These are phyloP conservation scores for Pogostemon cablin DNA, from an alignment of 257 asterid species.

Conservation along the genomic window DNA sequence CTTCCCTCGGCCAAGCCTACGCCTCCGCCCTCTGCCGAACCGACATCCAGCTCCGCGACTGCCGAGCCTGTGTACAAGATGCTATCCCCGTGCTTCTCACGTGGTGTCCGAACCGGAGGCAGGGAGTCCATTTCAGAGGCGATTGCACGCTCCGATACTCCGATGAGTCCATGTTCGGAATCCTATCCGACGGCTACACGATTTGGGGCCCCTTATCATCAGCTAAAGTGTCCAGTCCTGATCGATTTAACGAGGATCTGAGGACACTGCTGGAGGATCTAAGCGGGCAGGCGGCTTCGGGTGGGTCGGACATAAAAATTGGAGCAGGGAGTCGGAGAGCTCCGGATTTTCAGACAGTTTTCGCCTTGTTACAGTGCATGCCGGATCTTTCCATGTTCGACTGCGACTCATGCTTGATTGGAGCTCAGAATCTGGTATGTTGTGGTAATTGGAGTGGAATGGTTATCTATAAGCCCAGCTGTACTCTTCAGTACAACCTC, in stretches of 20 bases:
- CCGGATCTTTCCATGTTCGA: slow-evolving; percentile 21
- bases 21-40: slow-evolving; percentile 33
- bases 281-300: neutral
- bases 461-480: neutral
- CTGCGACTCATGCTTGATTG: neutral
- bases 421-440: neutral
- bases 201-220: too few relatives aligned
- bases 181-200: neutral
- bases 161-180: neutral
- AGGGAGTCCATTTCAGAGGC: slow-evolving; percentile 10
- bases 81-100: neutral
- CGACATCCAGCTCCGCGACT: slow-evolving; percentile 9
- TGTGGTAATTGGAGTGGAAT: neutral
- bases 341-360: slow-evolving; percentile 4
- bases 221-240: neutral
- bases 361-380: slow-evolving; percentile 25
- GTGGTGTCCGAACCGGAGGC: neutral
- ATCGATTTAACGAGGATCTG: neutral
- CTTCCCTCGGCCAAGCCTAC: slow-evolving; percentile 16
- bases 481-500: slow-evolving; percentile 5
- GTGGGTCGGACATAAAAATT: slow-evolving; percentile 11
- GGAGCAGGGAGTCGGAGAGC: neutral
- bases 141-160: slow-evolving; percentile 26
- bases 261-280: neutral
- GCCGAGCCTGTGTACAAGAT: slow-evolving; percentile 19